Conservation (phyloP, 306 rosid species). For the Lotus japonicus region DNA sequence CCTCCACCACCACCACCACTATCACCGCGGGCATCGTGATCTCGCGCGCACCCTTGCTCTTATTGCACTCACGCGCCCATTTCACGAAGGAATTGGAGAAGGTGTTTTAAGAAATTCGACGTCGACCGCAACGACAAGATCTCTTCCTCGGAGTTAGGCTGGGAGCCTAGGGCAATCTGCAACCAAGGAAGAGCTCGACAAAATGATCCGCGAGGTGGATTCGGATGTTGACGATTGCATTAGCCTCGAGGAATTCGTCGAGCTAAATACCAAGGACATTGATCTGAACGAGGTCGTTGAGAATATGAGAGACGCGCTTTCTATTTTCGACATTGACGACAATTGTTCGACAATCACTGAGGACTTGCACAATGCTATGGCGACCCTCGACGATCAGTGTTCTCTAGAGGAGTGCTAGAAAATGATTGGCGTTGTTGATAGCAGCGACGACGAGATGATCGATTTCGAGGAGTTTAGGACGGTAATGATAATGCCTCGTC, state of each 20-base stretch:
- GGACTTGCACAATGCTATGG: slow-evolving; percentile 60
- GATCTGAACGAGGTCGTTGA: slow-evolving; percentile 60
- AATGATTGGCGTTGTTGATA: slow-evolving; percentile 75
- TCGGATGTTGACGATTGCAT: slow-evolving; percentile 77
- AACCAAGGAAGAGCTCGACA: slow-evolving; percentile 49
- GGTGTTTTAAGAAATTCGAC: slow-evolving; percentile 76
- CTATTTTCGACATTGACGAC: slow-evolving; percentile 65
- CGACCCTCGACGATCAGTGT: slow-evolving; percentile 53
- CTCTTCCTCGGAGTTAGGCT: slow-evolving; percentile 67
- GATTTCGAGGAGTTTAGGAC: slow-evolving; percentile 74
- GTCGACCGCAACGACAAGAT: slow-evolving; percentile 86
- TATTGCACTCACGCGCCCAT: slow-evolving; percentile 15
- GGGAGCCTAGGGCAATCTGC: slow-evolving; percentile 54
- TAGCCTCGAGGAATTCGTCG: slow-evolving; percentile 58
- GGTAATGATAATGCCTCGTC: slow-evolving; percentile 69
- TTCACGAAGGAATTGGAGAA: slow-evolving; percentile 54
- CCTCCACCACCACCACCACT: slow-evolving; percentile 33
- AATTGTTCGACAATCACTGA: slow-evolving; percentile 74
- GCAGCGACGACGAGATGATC: slow-evolving; percentile 71
- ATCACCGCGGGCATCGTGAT: background rate
- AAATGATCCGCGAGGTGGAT: slow-evolving; percentile 73
- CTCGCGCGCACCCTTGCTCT: slow-evolving; percentile 21
- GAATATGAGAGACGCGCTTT: slow-evolving; percentile 70
- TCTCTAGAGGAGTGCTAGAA: slow-evolving; percentile 62
- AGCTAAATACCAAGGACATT: slow-evolving; percentile 63